These are phyloP conservation scores for Zoysia pacifica DNA, from an alignment of 176 grass and related monocot species.

Conservation along the genomic window DNA sequence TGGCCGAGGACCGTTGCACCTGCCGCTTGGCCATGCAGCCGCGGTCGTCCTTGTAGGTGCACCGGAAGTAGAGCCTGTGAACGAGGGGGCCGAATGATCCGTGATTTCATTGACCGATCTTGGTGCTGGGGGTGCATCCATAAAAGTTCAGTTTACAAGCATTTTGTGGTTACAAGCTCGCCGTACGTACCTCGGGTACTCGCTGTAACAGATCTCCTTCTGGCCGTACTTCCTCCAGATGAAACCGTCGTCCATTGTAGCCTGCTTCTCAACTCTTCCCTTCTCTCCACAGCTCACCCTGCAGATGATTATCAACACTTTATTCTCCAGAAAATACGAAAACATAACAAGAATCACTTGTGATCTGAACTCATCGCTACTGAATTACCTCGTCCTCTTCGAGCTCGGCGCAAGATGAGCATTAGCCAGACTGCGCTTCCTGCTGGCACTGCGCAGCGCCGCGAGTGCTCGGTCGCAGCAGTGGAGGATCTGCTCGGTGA, in stretches of 20 bases:
- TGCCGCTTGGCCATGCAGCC: slow-evolving; percentile 47
- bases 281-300: not conserved
- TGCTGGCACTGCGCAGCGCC: not conserved
- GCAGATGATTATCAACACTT: not conserved
- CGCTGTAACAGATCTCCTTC: slow-evolving; percentile 43
- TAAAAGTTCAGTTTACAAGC: not conserved
- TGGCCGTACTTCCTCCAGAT: slow-evolving; percentile 66
- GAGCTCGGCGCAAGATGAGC: not conserved
- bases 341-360: not conserved
- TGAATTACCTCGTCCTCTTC: slow-evolving; percentile 9
- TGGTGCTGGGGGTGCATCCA: no score
- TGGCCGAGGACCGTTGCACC: slow-evolving; percentile 42
- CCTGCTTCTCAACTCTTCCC: not conserved
- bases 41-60: slow-evolving; percentile 43
- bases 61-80: slow-evolving; percentile 53
- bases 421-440: not conserved
- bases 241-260: slow-evolving; percentile 36
- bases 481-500: not conserved
- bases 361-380: not conserved
- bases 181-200: slow-evolving; percentile 36
- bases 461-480: not conserved
- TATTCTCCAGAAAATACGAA: not conserved
- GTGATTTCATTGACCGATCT: not conserved
- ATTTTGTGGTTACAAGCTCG: not conserved
- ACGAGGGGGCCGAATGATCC: not conserved